A percentile compares a stretch with the other conserved stretches of the same genome.
Conservation (phyloP, 2,329 filamentous ascomycete genomes). For the Aspergillus latus region DNA sequence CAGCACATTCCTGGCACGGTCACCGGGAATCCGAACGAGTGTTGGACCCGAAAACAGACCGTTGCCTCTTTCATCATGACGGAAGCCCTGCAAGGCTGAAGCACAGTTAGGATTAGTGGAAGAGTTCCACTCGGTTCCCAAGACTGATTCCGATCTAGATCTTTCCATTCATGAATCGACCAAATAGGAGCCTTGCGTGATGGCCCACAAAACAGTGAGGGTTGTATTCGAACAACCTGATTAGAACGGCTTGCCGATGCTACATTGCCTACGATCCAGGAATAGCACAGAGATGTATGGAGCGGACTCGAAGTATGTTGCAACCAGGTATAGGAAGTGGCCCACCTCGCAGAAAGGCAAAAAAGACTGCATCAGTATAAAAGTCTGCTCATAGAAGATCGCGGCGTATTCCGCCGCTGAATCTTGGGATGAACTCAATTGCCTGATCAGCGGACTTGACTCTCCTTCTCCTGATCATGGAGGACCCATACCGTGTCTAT, state of each 20-base stretch:
- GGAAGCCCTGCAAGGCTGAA: background rate
- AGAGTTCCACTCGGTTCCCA: background rate
- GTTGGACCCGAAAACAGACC: background rate
- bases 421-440: background rate
- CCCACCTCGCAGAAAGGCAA: background rate
- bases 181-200: background rate
- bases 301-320: background rate
- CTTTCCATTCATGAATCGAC: background rate
- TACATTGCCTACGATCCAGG: background rate
- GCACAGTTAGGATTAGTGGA: background rate
- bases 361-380: slow-evolving; percentile 11
- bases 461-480: slow-evolving; percentile 26
- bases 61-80: background rate
- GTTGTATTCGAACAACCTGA: slow-evolving; percentile 8
- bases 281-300: background rate
- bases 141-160: slow-evolving; percentile 7
- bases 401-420: background rate
- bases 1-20: no score
- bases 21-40: no score
- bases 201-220: slow-evolving; percentile 4
- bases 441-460: background rate
- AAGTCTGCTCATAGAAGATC: slow-evolving; percentile 2
- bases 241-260: background rate
- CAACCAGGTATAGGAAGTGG: no score
- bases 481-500: slow-evolving; percentile 37